These are phyloP conservation scores for Dispira simplex DNA, from an alignment of 192 early-diverging fungal genomes.

Conservation along the genomic window DNA sequence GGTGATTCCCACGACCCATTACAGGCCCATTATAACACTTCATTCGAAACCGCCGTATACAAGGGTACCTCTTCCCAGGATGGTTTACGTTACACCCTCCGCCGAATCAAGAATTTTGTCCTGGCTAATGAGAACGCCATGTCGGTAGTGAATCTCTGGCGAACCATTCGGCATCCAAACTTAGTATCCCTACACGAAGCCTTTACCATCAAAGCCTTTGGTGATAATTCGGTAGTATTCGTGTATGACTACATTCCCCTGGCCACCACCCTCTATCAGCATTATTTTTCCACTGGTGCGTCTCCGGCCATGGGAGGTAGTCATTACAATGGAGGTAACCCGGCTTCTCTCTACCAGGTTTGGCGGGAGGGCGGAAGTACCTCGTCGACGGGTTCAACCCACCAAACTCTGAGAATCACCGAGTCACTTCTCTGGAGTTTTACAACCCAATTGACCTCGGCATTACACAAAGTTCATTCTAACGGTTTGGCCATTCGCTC, in stretches of 20 bases:
- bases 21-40: too few species aligned
- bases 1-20: too few species aligned
- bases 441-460: constrained; percentile 58
- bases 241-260: constrained; percentile 89
- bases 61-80: constrained; percentile 73
- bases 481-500: constrained; percentile 62
- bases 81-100: constrained; percentile 68
- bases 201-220: constrained; percentile 92
- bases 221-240: constrained; percentile 90
- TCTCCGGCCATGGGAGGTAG: too few species aligned
- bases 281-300: constrained; percentile 11
- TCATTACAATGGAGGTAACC: too few species aligned
- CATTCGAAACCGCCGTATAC: constrained; percentile 46
- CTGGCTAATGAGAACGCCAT: constrained; percentile 70
- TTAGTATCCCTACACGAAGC: constrained; percentile 82
- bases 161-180: constrained; percentile 60
- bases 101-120: constrained; percentile 66
- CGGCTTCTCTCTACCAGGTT: too few species aligned
- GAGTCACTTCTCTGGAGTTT: constrained; percentile 70
- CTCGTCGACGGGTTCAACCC: constrained; percentile 18
- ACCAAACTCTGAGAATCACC: constrained; percentile 23
- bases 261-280: constrained; percentile 18
- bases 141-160: constrained; percentile 72
- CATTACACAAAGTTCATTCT: constrained; percentile 68
- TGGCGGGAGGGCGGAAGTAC: background rate